Base-by-base conservation (phyloP, 2,329 filamentous ascomycete species). In the Aspergillus niger region DNA sequence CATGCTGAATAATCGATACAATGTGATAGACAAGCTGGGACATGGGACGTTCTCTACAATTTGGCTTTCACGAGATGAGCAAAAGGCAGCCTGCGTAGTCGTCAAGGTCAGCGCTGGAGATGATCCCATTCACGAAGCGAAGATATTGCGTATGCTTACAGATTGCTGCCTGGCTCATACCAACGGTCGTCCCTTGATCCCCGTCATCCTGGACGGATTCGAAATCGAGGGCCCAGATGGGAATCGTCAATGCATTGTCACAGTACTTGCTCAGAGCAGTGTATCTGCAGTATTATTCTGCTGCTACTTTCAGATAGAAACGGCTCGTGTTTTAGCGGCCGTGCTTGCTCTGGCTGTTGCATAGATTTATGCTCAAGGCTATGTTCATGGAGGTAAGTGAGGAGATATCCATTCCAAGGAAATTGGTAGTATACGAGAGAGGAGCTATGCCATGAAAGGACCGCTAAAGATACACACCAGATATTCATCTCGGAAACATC, bases 1-100 rank as follows among this genome's bases (percentile, higher is more conserved):
- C 38, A 26, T 61, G 1, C 78, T 81, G 56, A 57, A 75, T 8
- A 56, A 70, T 47, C 73, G 76, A 20, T 82, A 82, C 61, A 65
- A 67, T 47, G 68, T 81, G 41, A 65, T 79, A 22, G 73, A 80
- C 60, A 82, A 82, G 65, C 72, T 82, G 8, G 79, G 80, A 8
- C 77, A 72, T 20, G 79, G 80, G n/a, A 69, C 74, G 10, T 80
- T 69, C 62, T 77, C 78, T 11, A 81, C 76, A 15, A 75, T 79
- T 41, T 82, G 76, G 79, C 70, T 81, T 10, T 77, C 76, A 57
- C 66, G 65, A 10, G 69, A 76, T 61, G 8, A 47, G 36, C 38
- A 43, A 17, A 28, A 17, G 3, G 8, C 39, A 8, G 58, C 56
- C 32, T 65, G 63, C 10, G 55, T 64, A 4, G 54, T 57, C 8